A percentile compares a stretch with the other conserved stretches of the same genome.
These are phyloP conservation scores for Leccinum angustisporum DNA, from an alignment of 1,284 basidiomycete genomes.

Conservation along the genomic window DNA sequence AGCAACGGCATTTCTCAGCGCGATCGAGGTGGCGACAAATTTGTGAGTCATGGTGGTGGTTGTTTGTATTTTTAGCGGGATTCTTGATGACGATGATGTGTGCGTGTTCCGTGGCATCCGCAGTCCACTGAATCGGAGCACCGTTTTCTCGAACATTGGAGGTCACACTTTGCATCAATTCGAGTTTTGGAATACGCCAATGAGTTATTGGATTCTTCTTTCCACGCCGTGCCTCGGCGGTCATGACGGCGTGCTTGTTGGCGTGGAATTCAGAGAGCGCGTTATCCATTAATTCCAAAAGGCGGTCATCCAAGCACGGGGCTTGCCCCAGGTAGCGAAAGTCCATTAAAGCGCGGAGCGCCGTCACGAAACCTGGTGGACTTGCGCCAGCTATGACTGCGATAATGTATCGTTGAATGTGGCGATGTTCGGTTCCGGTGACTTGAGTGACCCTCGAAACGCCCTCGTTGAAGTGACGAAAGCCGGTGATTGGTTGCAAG, in stretches of 20 bases:
- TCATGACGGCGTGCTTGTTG: not conserved
- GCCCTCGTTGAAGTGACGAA: not conserved
- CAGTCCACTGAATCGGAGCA: not conserved
- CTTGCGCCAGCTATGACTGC: not conserved
- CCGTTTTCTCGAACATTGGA: not conserved
- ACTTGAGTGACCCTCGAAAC: not conserved
- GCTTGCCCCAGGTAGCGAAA: not conserved
- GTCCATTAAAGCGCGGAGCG: not conserved
- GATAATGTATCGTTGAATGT: not conserved
- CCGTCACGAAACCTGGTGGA: not conserved
- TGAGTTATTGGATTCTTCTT: not conserved
- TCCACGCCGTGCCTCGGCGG: not conserved
- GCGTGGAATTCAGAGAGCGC: not conserved
- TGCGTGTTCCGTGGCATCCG: conserved; percentile 6
- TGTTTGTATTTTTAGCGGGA: conserved; percentile 18
- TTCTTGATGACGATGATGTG: conserved; percentile 25
- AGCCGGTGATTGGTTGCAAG: not conserved
- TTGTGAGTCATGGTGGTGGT: conserved; percentile 22
- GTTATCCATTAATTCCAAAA: not conserved
- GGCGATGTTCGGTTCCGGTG: not conserved
- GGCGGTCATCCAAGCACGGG: not conserved
- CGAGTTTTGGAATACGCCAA: not conserved
- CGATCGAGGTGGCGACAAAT: conserved; percentile 24
- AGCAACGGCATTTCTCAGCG: conserved; percentile 8
- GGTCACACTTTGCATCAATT: not conserved